A percentile compares a stretch with the other conserved stretches of the same genome.
Evolutionary conservation across 2,329 filamentous ascomycete genomes (phyloP).

Genomic region (Emergomyces africanus): DNA sequence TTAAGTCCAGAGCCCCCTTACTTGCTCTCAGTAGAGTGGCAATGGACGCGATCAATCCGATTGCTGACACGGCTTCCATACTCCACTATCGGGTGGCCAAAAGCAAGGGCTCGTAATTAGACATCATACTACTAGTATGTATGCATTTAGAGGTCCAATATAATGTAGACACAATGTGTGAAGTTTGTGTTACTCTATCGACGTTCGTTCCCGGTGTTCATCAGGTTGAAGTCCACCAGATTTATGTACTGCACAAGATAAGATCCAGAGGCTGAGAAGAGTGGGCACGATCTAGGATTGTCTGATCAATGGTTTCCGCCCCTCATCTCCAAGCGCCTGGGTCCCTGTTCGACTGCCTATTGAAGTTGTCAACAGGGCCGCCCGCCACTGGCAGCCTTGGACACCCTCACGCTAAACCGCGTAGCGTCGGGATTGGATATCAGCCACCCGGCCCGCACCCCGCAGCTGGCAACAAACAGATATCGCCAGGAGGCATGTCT

Average conservation of each 20-base stretch:
- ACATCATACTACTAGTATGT: not conserved
- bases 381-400: not conserved
- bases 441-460: too few relatives aligned
- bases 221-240: not conserved
- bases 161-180: not conserved
- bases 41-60: not conserved
- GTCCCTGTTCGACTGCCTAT: not conserved
- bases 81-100: not conserved
- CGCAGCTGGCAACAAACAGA: too few relatives aligned
- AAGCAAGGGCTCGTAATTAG: not conserved
- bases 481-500: too few relatives aligned
- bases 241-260: not conserved
- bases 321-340: not conserved
- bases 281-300: not conserved
- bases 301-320: not conserved
- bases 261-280: not conserved
- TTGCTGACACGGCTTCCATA: not conserved
- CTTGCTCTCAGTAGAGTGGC: not conserved
- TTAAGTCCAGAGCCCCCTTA: not conserved
- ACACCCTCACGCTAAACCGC: not conserved
- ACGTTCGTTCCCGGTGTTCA: not conserved
- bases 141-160: not conserved
- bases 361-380: not conserved
- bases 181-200: not conserved
- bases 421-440: too few relatives aligned